phyloP scores from a whole-genome alignment of 306 rosid genomes.

The Crataegus laevigata region DNA sequence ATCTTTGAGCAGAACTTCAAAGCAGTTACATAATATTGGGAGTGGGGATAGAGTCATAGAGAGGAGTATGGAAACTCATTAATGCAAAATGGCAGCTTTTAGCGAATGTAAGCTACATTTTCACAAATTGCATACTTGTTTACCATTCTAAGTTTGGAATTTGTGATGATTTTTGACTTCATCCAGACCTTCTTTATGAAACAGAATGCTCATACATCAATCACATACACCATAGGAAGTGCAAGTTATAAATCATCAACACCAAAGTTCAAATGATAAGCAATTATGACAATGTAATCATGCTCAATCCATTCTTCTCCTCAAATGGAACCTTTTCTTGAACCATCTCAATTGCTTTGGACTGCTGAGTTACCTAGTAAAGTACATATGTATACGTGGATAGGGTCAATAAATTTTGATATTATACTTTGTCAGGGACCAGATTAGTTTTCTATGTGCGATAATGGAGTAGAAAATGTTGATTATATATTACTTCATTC shows the following conservation, averaged over 20 bases:
- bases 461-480: not conserved
- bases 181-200: not conserved
- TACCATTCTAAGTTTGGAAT: not conserved
- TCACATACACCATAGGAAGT: not conserved
- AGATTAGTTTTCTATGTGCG: not conserved
- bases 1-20: not conserved
- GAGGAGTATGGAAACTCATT: not conserved
- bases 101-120: not conserved
- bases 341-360: not conserved
- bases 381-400: not conserved
- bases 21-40: not conserved
- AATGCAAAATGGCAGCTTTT: not conserved
- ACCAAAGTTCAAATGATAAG: not conserved
- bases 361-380: not conserved
- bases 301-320: not conserved
- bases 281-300: not conserved
- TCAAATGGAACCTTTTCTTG: not conserved
- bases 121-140: not conserved
- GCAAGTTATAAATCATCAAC: not conserved
- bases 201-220: not conserved
- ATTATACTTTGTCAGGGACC: not conserved
- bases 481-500: not conserved
- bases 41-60: not conserved
- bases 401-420: not conserved
- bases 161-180: not conserved